phyloP scores from a whole-genome alignment of 768 basidiomycete species.

The Lyophyllum shimeji region DNA sequence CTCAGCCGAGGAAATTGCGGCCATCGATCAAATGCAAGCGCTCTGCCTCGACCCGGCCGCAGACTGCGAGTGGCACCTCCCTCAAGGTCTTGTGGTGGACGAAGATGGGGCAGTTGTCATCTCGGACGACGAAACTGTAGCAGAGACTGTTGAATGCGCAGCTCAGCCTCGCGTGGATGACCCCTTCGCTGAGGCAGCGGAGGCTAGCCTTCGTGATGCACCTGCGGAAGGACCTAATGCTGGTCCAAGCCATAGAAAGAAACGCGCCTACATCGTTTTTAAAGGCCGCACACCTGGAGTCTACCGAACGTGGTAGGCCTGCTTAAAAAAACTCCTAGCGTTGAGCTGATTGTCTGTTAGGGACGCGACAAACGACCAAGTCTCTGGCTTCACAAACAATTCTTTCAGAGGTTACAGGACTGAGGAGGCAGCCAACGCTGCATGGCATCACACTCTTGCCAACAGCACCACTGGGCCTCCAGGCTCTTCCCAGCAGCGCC shows the following conservation, averaged over 20 bases:
- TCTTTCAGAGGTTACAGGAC: neutral
- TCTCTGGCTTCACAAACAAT: neutral
- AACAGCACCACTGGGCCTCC: neutral
- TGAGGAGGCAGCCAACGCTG: neutral
- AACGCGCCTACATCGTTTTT: neutral
- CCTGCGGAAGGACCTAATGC: neutral
- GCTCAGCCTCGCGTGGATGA: too few species aligned
- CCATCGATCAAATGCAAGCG: too few species aligned
- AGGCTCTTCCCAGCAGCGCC: neutral
- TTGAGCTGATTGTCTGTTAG: neutral
- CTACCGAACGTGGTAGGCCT: neutral
- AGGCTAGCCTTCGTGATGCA: neutral
- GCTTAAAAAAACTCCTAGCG: neutral
- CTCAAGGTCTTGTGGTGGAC: too few species aligned
- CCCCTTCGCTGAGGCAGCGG: neutral
- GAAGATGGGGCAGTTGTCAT: too few species aligned
- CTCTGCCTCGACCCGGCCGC: too few species aligned
- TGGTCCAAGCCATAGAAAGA: neutral
- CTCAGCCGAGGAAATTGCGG: too few species aligned
- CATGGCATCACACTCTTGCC: neutral
- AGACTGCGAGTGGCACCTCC: too few species aligned
- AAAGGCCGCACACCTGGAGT: neutral
- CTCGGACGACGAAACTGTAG: too few species aligned
- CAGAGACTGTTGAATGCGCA: too few species aligned
- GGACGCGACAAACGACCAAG: neutral